phyloP scores from a whole-genome alignment of 371 early-diverging fungal species.

The Batkoa obscura region DNA sequence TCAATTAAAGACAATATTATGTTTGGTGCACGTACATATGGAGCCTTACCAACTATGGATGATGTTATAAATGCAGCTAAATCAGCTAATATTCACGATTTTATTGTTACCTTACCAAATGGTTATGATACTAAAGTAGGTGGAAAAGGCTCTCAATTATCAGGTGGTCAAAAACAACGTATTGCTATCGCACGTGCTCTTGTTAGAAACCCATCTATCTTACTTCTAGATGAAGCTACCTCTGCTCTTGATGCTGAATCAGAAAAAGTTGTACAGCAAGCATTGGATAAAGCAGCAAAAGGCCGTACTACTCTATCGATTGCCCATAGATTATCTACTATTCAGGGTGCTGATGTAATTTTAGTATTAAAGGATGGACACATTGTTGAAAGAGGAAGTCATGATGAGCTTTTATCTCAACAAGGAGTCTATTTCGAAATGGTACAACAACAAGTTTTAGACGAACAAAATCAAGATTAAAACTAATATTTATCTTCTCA shows the following conservation, averaged over 20 bases:
- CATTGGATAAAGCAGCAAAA: slow-evolving; percentile 50
- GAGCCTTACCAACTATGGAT: slow-evolving; percentile 18
- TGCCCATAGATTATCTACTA: slow-evolving; percentile 50
- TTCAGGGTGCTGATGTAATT: slow-evolving; percentile 56
- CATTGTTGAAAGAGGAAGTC: slow-evolving; percentile 66
- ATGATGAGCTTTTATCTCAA: slow-evolving; percentile 39
- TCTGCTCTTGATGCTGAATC: slow-evolving; percentile 78
- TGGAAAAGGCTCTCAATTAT: slow-evolving; percentile 44
- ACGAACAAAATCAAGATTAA: neutral
- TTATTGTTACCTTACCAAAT: slow-evolving; percentile 37
- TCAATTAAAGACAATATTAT: slow-evolving; percentile 65
- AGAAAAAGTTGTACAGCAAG: slow-evolving; percentile 77
- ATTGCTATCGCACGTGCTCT: slow-evolving; percentile 46
- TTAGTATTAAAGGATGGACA: slow-evolving; percentile 51
- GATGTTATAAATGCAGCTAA: slow-evolving; percentile 36
- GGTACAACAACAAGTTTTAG: slow-evolving; percentile 18
- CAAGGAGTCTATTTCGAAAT: slow-evolving; percentile 20
- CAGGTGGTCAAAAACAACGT: slow-evolving; percentile 55
- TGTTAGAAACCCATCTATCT: slow-evolving; percentile 62
- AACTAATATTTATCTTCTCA: too few species aligned
- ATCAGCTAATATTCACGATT: slow-evolving; percentile 58
- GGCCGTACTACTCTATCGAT: slow-evolving; percentile 49
- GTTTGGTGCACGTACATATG: slow-evolving; percentile 23
- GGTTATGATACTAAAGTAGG: slow-evolving; percentile 67
- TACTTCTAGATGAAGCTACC: slow-evolving; percentile 94